phyloP scores from a whole-genome alignment of 2,329 filamentous ascomycete species.

The Coniella vitis region DNA sequence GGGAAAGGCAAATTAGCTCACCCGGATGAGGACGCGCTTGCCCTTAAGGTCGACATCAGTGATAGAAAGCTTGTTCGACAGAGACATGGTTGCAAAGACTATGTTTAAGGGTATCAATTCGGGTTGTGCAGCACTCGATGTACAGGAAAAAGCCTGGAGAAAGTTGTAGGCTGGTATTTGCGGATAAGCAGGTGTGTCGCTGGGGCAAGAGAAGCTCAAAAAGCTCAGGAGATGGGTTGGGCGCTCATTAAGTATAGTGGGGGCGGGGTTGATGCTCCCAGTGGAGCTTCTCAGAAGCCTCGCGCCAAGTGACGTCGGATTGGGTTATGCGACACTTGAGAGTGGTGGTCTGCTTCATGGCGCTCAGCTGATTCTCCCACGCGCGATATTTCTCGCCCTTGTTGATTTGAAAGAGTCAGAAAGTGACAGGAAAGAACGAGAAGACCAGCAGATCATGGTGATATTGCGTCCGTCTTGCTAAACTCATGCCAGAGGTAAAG shows the following conservation, averaged over 20 bases:
- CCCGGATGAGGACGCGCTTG: slow-evolving; percentile 96
- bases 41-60: slow-evolving; percentile 93
- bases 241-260: slow-evolving; percentile 3
- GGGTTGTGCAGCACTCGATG: slow-evolving; percentile 8
- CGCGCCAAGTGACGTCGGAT: slow-evolving; percentile 10
- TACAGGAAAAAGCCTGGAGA: no score
- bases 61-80: slow-evolving; percentile 96
- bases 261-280: slow-evolving; percentile 13
- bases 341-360: neutral
- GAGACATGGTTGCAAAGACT: slow-evolving; percentile 66
- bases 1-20: slow-evolving; percentile 41
- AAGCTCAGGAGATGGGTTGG: neutral
- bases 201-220: slow-evolving; percentile 18
- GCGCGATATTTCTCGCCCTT: slow-evolving; percentile 16
- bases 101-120: slow-evolving; percentile 17
- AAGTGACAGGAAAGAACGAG: slow-evolving; percentile 6
- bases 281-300: slow-evolving; percentile 5
- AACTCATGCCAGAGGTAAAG: no score
- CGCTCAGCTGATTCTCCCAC: slow-evolving; percentile 11
- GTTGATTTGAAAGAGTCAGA: slow-evolving; percentile 8
- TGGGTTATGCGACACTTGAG: neutral
- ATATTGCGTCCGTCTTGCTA: slow-evolving; percentile 8
- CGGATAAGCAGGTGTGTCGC: no score
- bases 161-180: no score
- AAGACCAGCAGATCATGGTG: neutral